These are phyloP conservation scores for Neurospora sp. DNA, from an alignment of 495 filamentous ascomycete species.

Conservation along the genomic window DNA sequence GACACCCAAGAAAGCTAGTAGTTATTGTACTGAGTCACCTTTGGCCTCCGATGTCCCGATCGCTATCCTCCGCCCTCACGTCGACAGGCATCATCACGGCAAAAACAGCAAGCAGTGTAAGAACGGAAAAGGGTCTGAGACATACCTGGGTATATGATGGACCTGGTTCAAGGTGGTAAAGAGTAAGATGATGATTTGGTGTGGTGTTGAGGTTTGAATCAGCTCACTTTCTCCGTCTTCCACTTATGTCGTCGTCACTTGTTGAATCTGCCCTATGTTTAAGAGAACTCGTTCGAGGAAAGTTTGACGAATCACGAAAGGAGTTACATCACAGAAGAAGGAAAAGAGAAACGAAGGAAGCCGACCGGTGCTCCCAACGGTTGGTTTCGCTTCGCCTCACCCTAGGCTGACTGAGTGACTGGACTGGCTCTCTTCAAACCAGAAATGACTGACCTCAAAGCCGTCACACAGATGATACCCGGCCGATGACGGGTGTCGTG, in stretches of 20 bases:
- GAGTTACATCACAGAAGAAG: not conserved
- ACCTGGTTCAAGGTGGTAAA: not conserved
- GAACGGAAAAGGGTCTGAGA: not conserved
- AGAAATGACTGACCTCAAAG: not conserved
- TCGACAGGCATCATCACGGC: not conserved
- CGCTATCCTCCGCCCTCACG: not conserved
- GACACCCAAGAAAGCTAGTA: not conserved
- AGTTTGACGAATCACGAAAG: not conserved
- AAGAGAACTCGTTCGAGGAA: not conserved
- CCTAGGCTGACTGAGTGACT: not conserved
- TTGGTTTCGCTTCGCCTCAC: not conserved
- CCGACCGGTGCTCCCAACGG: not conserved
- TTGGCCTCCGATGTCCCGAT: not conserved
- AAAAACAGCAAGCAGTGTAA: not conserved
- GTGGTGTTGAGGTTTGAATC: not conserved
- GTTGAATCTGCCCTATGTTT: not conserved
- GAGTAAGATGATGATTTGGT: not conserved
- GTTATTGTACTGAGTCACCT: not conserved
- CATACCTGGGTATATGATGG: not conserved
- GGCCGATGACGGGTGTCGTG: slow-evolving; percentile 18
- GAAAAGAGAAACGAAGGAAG: not conserved
- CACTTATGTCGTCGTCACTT: not conserved
- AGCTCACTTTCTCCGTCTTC: not conserved
- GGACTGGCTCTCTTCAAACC: not conserved
- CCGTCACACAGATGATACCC: slow-evolving; percentile 10